A percentile compares a stretch with the other conserved stretches of the same genome.
Conservation (phyloP, 352 stramenopile species). For the Peronosclerospora sorghi region DNA sequence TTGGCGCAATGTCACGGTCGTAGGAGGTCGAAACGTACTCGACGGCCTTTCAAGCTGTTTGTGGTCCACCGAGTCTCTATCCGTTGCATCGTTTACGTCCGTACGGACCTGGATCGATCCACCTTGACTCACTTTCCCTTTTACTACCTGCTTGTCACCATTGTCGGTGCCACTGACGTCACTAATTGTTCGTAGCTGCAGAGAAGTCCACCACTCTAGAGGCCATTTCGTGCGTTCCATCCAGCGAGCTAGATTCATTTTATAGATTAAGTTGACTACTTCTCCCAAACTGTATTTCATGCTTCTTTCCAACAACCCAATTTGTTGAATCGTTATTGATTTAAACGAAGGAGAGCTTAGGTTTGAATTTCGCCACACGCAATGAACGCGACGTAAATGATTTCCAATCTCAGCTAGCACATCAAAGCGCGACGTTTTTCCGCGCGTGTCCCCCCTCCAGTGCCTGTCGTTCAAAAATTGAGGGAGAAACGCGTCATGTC, state of each 20-base stretch:
- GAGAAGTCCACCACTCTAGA: slow-evolving; percentile 9
- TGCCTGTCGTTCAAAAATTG: slow-evolving; percentile 4
- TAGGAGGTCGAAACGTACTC: slow-evolving; percentile 3
- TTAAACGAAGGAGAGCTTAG: slow-evolving; percentile 13
- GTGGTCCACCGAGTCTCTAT: slow-evolving; percentile 10
- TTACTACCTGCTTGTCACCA: not conserved
- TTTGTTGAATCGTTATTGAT: slow-evolving; percentile 23
- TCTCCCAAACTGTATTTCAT: slow-evolving; percentile 29
- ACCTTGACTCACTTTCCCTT: not conserved
- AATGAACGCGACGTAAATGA: slow-evolving; percentile 7
- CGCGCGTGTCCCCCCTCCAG: too few relatives aligned
- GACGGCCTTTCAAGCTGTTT: slow-evolving; percentile 1
- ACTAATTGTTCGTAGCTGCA: slow-evolving; percentile 4
- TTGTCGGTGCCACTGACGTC: not conserved
- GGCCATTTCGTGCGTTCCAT: slow-evolving; percentile 17
- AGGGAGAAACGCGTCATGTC: slow-evolving; percentile 10
- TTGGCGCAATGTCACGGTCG: not conserved
- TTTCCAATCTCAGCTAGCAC: slow-evolving; percentile 24
- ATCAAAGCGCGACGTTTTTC: slow-evolving; percentile 11
- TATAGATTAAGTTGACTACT: slow-evolving; percentile 31
- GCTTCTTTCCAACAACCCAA: slow-evolving; percentile 28
- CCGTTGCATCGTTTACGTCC: too few relatives aligned
- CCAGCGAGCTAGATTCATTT: slow-evolving; percentile 39
- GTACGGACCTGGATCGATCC: not conserved
- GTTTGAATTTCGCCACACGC: slow-evolving; percentile 17